Evolutionary conservation across 306 rosid genomes (phyloP).

Genomic region (Echinosophora koreensis): DNA sequence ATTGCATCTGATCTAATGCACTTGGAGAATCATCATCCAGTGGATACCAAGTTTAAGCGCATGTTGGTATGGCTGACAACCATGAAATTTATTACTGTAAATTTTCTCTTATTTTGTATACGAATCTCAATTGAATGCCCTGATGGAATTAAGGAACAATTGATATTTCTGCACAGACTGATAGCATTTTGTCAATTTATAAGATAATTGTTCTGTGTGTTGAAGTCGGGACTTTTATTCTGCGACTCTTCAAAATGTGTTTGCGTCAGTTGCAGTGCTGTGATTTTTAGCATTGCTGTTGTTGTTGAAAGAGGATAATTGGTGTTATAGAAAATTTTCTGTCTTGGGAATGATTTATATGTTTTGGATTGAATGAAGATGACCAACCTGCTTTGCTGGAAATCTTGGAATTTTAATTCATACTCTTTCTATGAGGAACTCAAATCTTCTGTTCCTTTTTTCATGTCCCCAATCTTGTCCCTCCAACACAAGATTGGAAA

Average conservation of each 20-base stretch:
- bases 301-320: conserved; percentile 27
- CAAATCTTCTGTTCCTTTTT: not conserved
- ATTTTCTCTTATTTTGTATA: conserved; percentile 25
- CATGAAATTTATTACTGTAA: conserved; percentile 33
- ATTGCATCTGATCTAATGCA: conserved; percentile 52
- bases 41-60: conserved; percentile 72
- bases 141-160: conserved; percentile 33
- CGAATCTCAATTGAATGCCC: conserved; percentile 29
- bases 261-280: not conserved
- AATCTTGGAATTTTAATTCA: conserved; percentile 27
- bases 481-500: not conserved
- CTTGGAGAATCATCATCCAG: conserved; percentile 69
- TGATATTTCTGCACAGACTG: conserved; percentile 30
- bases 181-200: conserved; percentile 34
- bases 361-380: conserved; percentile 13
- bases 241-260: conserved; percentile 25
- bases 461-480: not conserved
- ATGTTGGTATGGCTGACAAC: conserved; percentile 73
- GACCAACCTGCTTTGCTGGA: conserved; percentile 24
- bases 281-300: conserved; percentile 17
- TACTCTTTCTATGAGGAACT: conserved; percentile 3
- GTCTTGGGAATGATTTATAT: conserved; percentile 12
- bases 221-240: conserved; percentile 9
- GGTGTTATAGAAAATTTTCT: conserved; percentile 20
- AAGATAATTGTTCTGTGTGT: not conserved